Percentiles rank a stretch among this genome's conserved stretches.
phyloP scores from a whole-genome alignment of 345 rosid genomes.

The Anacardium occidentale region DNA sequence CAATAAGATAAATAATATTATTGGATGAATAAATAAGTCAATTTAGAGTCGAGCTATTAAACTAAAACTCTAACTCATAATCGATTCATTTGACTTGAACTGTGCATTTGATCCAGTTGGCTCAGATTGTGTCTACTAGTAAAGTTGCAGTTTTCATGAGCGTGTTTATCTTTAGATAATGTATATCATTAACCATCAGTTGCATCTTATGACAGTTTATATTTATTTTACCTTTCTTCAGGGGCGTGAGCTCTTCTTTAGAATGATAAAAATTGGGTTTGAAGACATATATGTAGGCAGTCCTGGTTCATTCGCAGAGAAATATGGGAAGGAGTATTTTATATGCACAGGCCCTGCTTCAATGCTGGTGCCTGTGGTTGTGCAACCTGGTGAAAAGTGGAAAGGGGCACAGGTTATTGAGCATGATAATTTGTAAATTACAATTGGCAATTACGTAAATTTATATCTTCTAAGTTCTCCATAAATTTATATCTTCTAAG shows the following conservation, averaged over 20 bases:
- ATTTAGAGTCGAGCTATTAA: too few species aligned
- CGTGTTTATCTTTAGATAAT: not conserved
- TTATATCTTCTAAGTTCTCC: not conserved
- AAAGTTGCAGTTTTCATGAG: too few species aligned
- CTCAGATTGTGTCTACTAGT: too few species aligned
- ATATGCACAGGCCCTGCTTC: conserved; percentile 83
- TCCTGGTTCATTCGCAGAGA: conserved; percentile 56
- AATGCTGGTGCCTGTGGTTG: conserved; percentile 64
- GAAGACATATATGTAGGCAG: conserved; percentile 60
- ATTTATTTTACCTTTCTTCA: conserved; percentile 22
- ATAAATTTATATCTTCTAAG: not conserved
- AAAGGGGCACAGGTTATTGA: conserved; percentile 89
- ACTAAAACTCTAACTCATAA: too few species aligned
- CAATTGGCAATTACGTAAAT: conserved; percentile 11
- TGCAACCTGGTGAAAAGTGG: conserved; percentile 67
- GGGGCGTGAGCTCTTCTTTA: conserved; percentile 78
- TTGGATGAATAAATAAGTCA: too few species aligned
- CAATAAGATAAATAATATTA: too few species aligned
- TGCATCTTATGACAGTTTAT: not conserved
- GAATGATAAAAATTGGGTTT: conserved; percentile 75
- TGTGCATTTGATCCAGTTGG: too few species aligned
- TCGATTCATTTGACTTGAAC: too few species aligned
- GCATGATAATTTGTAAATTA: conserved; percentile 76
- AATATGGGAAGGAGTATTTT: conserved; percentile 63
- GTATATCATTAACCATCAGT: not conserved